Evolutionary conservation across 2,329 filamentous ascomycete genomes (phyloP), one percentile per base, ranked within the genome.

Genomic region (Xylaria digitata): DNA sequence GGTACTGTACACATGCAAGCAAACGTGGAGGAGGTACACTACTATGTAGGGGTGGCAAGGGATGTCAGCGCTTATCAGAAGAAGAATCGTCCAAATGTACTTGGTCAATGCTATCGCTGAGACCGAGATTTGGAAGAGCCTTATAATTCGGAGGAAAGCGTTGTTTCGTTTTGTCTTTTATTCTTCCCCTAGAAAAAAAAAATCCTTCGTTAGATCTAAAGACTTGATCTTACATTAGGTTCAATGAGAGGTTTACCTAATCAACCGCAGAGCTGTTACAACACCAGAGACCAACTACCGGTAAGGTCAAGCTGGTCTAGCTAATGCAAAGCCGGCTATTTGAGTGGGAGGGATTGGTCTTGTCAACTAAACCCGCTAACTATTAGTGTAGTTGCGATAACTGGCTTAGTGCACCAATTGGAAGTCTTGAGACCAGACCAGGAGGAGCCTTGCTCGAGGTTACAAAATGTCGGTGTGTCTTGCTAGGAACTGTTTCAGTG

Each of bases 11-110:
- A n/a, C 50, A 40, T 48, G 50, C 58, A 50, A 37, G 34, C 34
- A 37, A 37, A 37, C 8, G 2, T 37, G 34, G 34, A 37, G 6
- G 11, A 58, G 58, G 66, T n/a, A n/a, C n/a, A n/a, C n/a, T n/a
- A n/a, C n/a, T n/a, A n/a, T n/a, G n/a, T 53, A 65, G 62, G 60
- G 65, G 49, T n/a, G 55, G n/a, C 59, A 54, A 63, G 55, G 69
- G 63, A 63, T 49, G 66, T 57, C 69, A 70, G 72, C 72, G 71
- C 71, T 73, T 74, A 72, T 64, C 69, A 61, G 19, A 30, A 49
- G 40, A 37, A 59, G 67, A 45, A 71, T 69, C 53, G 37, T 45
- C 13, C 52, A 45, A 43, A n/a, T 54, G 59, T 30, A 23, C 19
- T 23, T 13, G 23, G 23, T 30, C 15, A 23, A 17, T 11, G 23